Percentiles rank a stretch among this genome's conserved stretches.
Evolutionary conservation across 1,284 basidiomycete genomes (phyloP).

Genomic region (Boletus semigastroideus): DNA sequence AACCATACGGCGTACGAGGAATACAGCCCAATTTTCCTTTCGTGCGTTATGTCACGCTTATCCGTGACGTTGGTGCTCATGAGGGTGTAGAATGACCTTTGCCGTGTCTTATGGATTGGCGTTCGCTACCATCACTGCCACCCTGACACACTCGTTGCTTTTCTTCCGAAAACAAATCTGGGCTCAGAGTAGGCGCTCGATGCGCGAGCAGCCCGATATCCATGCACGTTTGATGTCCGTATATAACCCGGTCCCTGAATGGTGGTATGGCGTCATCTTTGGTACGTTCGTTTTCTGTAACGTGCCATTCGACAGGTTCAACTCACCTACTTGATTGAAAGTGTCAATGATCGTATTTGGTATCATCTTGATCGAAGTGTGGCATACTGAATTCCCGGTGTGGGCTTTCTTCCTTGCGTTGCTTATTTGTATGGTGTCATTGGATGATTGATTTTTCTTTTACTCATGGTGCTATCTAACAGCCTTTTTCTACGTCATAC

Average conservation of each 20-base stretch:
- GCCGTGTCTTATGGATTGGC: conserved; percentile 67
- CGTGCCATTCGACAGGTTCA: not conserved
- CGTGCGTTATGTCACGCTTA: conserved; percentile 37
- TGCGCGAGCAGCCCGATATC: conserved; percentile 69
- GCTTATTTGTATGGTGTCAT: conserved; percentile 24
- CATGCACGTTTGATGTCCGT: conserved; percentile 73
- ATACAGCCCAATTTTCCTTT: conserved; percentile 86
- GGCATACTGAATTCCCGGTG: conserved; percentile 55
- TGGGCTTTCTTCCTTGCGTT: conserved; percentile 49
- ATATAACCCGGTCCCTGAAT: conserved; percentile 73
- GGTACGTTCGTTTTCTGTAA: conserved; percentile 5
- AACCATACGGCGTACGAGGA: conserved; percentile 64
- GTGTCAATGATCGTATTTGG: conserved; percentile 55
- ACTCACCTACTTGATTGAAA: not conserved
- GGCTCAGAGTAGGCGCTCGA: conserved; percentile 49
- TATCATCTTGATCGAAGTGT: conserved; percentile 57
- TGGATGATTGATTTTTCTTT: not conserved
- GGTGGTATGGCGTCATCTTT: conserved; percentile 62
- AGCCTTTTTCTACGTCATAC: conserved; percentile 52
- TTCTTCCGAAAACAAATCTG: conserved; percentile 71
- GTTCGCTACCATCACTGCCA: conserved; percentile 68
- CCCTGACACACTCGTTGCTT: conserved; percentile 66
- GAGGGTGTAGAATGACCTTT: conserved; percentile 41
- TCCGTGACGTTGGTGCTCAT: not conserved
- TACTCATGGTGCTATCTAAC: not conserved